Percentiles rank a stretch among this genome's conserved stretches.
phyloP scores from a whole-genome alignment of 495 filamentous ascomycete species.

The Friedmanniomyces endolithicus region DNA sequence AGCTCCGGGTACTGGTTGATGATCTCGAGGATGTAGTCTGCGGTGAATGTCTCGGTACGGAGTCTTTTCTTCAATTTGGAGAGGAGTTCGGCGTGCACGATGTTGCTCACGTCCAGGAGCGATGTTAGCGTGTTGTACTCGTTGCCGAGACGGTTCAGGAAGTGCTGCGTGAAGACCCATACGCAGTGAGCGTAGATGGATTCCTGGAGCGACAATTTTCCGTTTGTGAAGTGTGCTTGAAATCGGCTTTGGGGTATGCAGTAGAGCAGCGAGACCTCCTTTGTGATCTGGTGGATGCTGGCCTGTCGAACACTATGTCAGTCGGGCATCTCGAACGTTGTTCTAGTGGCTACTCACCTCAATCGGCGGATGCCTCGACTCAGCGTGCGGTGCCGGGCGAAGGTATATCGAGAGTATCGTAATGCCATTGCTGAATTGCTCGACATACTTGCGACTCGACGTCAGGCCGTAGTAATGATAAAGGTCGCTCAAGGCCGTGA shows the following conservation, averaged over 20 bases:
- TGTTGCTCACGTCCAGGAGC: conserved; percentile 70
- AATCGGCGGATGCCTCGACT: conserved; percentile 57
- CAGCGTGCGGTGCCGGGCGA: conserved; percentile 46
- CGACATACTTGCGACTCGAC: conserved; percentile 90
- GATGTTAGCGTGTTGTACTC: conserved; percentile 80
- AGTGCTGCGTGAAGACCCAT: conserved; percentile 94
- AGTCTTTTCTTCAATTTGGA: conserved; percentile 93
- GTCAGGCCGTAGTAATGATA: conserved; percentile 99
- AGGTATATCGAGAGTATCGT: conserved; percentile 93
- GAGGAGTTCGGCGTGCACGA: conserved; percentile 75
- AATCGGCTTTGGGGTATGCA: conserved; percentile 96
- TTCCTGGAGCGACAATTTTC: conserved; percentile 84
- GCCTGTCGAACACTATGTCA: conserved; percentile 28
- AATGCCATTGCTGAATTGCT: conserved; percentile 98
- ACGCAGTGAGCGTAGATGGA: conserved; percentile 94
- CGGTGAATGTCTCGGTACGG: conserved; percentile 91
- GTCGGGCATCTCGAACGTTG: not conserved
- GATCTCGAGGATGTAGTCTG: conserved; percentile 94
- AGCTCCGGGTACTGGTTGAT: conserved; percentile 83
- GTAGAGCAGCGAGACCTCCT: conserved; percentile 92
- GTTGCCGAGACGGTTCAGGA: conserved; percentile 75
- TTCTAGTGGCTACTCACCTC: conserved; percentile 34
- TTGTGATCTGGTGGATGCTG: conserved; percentile 97
- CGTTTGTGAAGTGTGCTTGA: conserved; percentile 76
- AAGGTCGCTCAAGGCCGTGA: conserved; percentile 87